Evolutionary conservation across 2,329 filamentous ascomycete genomes (phyloP), one percentile per base, ranked within the genome.

Genomic region (Penicillium janthinellum): DNA sequence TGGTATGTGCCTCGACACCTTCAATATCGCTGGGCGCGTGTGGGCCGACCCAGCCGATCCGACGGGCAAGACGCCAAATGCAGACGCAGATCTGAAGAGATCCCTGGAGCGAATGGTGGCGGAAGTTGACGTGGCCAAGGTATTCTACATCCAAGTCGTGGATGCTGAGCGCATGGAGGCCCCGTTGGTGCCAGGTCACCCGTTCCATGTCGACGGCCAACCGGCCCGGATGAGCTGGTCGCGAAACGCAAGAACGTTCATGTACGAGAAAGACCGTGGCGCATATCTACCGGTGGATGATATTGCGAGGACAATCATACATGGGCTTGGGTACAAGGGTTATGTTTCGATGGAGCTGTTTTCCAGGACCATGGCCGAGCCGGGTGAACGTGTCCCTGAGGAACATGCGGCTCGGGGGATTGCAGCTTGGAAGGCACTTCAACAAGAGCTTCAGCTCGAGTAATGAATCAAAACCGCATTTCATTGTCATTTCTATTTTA

Each of bases 141-240:
- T 94, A 0, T 91, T 92, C 67, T 91, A 90, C 67, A 80, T 94
- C 1, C 91, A 94, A 70, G 82, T 93, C 7, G 90, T 90, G 5
- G 90, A 94, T 68, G 90, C 86, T 1, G 88, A 91, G 71, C 79
- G 83, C 4, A 79, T 92, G 3, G 68, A 73, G 0, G 67, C 77
- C 11, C 89, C 90, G 0, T 73, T 93, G 8, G 67, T 82, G 2
- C 70, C 80, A 20, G 81, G 79, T 1, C 88, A 91, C 70, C 71
- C 78, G 5, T 89, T 84, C 67, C 83, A 88, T 75, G 77, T 84
- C 8, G 72, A 81, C 0, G 81, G 79, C 4, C 88, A 90, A 73
- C 83, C 82, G 15, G 70, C 84, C 2, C 78, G 88, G 3, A 93
- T 94, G 90, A 90, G 84, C 69, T 94, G 90, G 90, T 90, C 85